Evolutionary conservation across 768 basidiomycete genomes (phyloP).

Genomic region (Leccinum uliginosum): DNA sequence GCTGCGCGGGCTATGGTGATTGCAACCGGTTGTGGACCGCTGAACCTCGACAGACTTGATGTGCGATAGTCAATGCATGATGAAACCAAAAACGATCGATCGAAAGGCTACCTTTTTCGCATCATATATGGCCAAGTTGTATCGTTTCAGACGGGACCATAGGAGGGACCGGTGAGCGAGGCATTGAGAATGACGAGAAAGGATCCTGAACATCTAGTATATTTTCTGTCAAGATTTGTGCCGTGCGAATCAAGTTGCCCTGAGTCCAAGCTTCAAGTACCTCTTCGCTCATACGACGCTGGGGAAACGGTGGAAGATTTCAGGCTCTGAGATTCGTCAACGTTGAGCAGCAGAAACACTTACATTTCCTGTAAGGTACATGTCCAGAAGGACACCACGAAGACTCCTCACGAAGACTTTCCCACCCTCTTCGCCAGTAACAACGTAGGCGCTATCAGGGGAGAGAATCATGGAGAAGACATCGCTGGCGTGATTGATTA

Average conservation of each 20-base stretch:
- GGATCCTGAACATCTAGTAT: not conserved
- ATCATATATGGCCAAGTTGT: slow-evolving; percentile 3
- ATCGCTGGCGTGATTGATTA: not conserved
- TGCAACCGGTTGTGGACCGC: slow-evolving; percentile 7
- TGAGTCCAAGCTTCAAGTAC: not conserved
- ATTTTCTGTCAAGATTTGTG: not conserved
- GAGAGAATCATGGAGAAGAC: not conserved
- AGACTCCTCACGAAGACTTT: not conserved
- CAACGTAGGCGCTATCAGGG: not conserved
- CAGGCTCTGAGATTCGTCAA: not conserved
- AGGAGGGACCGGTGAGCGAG: slow-evolving; percentile 1
- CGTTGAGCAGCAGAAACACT: not conserved
- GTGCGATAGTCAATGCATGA: not conserved
- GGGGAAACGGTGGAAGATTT: too few relatives aligned
- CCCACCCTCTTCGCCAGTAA: not conserved
- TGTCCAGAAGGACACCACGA: not conserved
- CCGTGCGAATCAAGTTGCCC: not conserved
- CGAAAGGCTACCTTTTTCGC: not conserved
- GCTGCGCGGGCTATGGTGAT: not conserved
- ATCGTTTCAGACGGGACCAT: not conserved
- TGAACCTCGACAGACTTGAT: slow-evolving; percentile 6
- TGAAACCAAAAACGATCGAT: fast-evolving
- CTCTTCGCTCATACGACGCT: not conserved
- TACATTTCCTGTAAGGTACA: not conserved
- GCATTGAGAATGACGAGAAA: not conserved